phyloP scores from a whole-genome alignment of 2,329 filamentous ascomycete genomes.

The Penicillium sp. region DNA sequence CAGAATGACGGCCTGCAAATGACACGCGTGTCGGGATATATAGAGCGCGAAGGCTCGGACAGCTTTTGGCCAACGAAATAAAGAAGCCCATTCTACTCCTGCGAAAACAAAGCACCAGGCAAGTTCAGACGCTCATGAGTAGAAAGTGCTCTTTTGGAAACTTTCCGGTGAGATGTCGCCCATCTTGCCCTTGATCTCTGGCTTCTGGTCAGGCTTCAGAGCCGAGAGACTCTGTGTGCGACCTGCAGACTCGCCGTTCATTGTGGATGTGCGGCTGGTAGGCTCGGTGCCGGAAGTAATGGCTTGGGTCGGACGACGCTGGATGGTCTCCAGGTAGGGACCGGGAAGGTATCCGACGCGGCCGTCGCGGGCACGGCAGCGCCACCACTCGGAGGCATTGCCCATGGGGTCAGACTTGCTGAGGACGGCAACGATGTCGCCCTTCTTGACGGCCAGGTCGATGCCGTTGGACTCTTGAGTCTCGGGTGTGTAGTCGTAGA shows the following conservation, averaged over 20 bases:
- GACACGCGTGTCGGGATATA: constrained; percentile 2
- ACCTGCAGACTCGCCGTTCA: constrained; percentile 43
- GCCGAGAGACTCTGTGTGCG: constrained; percentile 37
- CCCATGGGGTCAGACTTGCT: constrained; percentile 91
- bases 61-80: constrained; percentile 5
- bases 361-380: constrained; percentile 85
- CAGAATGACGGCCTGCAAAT: neutral
- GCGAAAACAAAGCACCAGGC: neutral
- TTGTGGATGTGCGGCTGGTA: constrained; percentile 56
- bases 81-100: constrained; percentile 1
- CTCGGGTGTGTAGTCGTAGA: constrained; percentile 92
- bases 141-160: constrained; percentile 71
- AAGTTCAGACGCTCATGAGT: constrained; percentile 51
- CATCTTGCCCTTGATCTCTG: constrained; percentile 59
- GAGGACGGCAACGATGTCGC: constrained; percentile 91
- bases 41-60: constrained; percentile 3
- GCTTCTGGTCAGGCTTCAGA: constrained; percentile 28
- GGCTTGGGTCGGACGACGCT: constrained; percentile 52
- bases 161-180: constrained; percentile 68
- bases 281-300: constrained; percentile 45
- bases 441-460: constrained; percentile 90
- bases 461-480: constrained; percentile 65
- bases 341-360: constrained; percentile 88
- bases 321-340: constrained; percentile 81
- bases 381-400: constrained; percentile 95